These are phyloP conservation scores for Coelastrella sp. DNA, from an alignment of 139 green algal genomes.

Conservation along the genomic window DNA sequence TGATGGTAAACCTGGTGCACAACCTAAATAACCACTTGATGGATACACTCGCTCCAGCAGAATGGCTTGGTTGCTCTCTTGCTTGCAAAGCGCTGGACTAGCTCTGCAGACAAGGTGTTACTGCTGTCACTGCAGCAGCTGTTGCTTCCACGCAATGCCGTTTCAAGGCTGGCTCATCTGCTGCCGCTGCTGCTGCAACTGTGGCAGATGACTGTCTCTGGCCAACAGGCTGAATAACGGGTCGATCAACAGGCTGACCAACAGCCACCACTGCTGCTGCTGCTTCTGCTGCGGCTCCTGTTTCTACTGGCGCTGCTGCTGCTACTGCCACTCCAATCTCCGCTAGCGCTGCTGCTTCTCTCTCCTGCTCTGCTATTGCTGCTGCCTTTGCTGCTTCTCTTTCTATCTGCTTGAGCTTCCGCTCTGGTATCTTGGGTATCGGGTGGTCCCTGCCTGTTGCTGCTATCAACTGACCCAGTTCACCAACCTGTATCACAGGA, in stretches of 20 bases:
- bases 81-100: too few relatives aligned
- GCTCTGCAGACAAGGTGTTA: too few relatives aligned
- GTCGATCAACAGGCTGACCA: too few relatives aligned
- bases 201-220: too few relatives aligned
- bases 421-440: constrained; percentile 62
- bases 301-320: constrained; percentile 6
- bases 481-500: constrained; percentile 51
- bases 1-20: too few relatives aligned
- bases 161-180: constrained; percentile 16
- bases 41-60: too few relatives aligned
- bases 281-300: constrained; percentile 8
- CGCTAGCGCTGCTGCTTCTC: constrained; percentile 68
- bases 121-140: not conserved
- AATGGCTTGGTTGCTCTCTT: too few relatives aligned
- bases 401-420: constrained; percentile 54
- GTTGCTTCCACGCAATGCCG: not conserved
- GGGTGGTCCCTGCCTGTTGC: constrained; percentile 65
- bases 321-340: constrained; percentile 18
- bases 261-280: not conserved
- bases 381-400: constrained; percentile 60
- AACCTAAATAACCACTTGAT: too few relatives aligned
- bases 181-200: constrained; percentile 5
- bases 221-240: too few relatives aligned
- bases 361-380: constrained; percentile 79
- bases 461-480: constrained; percentile 62